Evolutionary conservation across 2,329 filamentous ascomycete species (phyloP), one percentile per base, ranked within the genome.

Genomic region (Fusarium sacchari): DNA sequence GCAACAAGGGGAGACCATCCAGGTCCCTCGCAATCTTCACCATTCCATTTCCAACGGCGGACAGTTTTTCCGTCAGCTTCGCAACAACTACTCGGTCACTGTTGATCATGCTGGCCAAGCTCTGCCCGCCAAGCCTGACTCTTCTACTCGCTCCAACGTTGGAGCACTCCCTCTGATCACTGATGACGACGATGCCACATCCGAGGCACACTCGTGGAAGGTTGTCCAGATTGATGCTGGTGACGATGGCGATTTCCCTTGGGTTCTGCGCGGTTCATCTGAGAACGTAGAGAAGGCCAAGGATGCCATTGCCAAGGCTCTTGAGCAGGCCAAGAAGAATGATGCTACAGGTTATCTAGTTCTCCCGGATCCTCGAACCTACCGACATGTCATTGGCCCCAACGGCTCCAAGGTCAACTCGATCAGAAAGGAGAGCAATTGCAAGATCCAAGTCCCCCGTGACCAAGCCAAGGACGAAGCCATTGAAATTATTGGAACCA

Each of bases 371-470:
- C 94, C 96, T 17, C 91, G 90, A 76, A 94, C 94, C 52, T 97
- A 98, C 86, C 91, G 96, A 71, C 93, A 93, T 73, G 94, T 99
- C 55, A 95, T 99, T 76, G 96, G 96, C 9, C 91, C 92, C 73
- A 93, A 93, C 67, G 96, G 96, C 67, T 93, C 90, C 82, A 96
- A 96, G 83, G 97, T 99, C 82, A 98, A 98, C 84, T 86, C 90
- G 46, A 98, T 99, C 81, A 91, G 96, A 76, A 94, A 94, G 85
- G 91, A 96, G 86, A 98, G 95, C 58, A 94, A 93, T 62, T 98
- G 95, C 84, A 95, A 93, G 84, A 97, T 99, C 81, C 95, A 95
- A 74, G 96, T 99, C 44, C 96, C 96, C 28, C 91, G 94, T 75
- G 92, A 94, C 79, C 93, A 97, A 82, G 86, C 85, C 50, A 86